Base-by-base conservation (phyloP, 352 stramenopile genomes). In the Globisporangium paroecandrum region DNA sequence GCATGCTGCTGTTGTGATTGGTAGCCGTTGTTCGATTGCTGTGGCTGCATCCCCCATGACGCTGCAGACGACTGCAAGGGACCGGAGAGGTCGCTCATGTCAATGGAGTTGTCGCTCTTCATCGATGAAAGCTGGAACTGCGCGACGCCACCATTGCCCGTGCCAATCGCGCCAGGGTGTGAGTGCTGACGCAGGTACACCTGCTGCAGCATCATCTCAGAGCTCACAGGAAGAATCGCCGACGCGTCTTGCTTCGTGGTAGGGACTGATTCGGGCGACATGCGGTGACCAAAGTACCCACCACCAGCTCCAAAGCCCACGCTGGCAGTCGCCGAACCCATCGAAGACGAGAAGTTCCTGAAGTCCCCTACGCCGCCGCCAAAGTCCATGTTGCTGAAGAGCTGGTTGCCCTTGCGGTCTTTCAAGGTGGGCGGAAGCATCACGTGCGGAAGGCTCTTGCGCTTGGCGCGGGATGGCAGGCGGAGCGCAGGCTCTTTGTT, bases 391-490 rank as follows among this genome's bases (percentile, higher is more conserved):
- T 68, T 65, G 22, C 65, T 22, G 56, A 73, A 78, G 43, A 81
- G 56, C 41, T 79, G 77, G 22, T 82, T 75, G 38, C 76, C 79
- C 67, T 65, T 72, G 36, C 76, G 71, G 58, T 76, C 65, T 2
- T 69, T 63, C 2, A 68, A 22, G 32, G 36, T 62, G 0, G 53
- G 63, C 10, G 73, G 73, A 3, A 66, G 68, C 27, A 84, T 32
- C 41, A 82, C 74, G 51, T 81, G 73, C 49, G 76, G 78, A 12
- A 82, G 63, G 62, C 76, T 86, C 29, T 83, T 81, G 13, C 74
- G 76, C 29, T 87, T 87, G 18, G 71, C 74, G 29, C 69, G 68
- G 15, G 74, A 78, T 4, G 69, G 43, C 59, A 72, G 63, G 8
- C 64, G 65, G 12, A 78, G 56, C 7, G 64, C 29, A 29, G 74